Evolutionary conservation across 306 rosid species (phyloP).

Genomic region (Parietaria judaica): DNA sequence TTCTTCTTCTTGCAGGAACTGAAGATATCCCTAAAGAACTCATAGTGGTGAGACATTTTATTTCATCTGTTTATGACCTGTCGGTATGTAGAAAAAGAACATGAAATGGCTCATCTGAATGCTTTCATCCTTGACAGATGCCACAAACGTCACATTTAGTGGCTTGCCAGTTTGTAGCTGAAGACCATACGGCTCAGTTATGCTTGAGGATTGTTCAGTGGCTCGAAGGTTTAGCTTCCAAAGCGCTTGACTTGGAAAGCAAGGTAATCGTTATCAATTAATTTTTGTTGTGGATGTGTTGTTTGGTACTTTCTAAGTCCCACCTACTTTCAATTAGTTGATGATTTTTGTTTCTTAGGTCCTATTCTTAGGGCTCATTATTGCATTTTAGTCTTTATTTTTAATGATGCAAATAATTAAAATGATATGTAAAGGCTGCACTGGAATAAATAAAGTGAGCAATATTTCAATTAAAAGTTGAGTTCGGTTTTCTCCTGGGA

Average conservation of each 20-base stretch:
- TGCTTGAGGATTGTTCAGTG: conserved; percentile 92
- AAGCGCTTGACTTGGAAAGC: conserved; percentile 82
- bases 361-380: too few relatives aligned
- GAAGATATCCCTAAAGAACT: conserved; percentile 74
- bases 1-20: conserved; percentile 54
- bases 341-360: too few relatives aligned
- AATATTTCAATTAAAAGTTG: too few relatives aligned
- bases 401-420: too few relatives aligned
- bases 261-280: conserved; percentile 36
- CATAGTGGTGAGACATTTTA: conserved; percentile 46
- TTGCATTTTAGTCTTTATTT: too few relatives aligned
- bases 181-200: conserved; percentile 78
- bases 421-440: too few relatives aligned
- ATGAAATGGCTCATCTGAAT: conserved; percentile 18
- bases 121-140: conserved; percentile 42
- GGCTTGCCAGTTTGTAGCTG: conserved; percentile 83
- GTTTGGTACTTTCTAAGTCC: background rate
- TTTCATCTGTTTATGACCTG: background rate
- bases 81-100: conserved; percentile 13
- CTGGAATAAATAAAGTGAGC: too few relatives aligned
- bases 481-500: too few relatives aligned
- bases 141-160: conserved; percentile 77
- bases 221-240: conserved; percentile 90
- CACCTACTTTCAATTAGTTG: too few relatives aligned
- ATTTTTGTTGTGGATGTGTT: background rate